These are phyloP conservation scores for Trichoderma lentiforme DNA, from an alignment of 2,329 filamentous ascomycete genomes.

Conservation along the genomic window DNA sequence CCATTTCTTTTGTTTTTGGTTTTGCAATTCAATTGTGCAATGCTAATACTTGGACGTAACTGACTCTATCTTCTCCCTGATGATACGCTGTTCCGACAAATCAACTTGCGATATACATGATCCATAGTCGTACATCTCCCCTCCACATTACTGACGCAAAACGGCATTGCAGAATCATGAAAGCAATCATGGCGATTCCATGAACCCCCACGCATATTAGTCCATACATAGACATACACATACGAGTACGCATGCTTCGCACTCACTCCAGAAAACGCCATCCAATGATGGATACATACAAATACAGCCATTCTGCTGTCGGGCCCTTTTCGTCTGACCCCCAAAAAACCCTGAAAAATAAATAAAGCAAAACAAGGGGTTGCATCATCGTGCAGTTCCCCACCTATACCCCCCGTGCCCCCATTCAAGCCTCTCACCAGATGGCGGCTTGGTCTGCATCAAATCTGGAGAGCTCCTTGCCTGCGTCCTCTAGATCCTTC, in stretches of 20 bases:
- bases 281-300: constrained; percentile 5
- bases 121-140: neutral
- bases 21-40: neutral
- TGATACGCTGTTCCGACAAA: constrained; percentile 9
- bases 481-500: constrained; percentile 95
- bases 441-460: constrained; percentile 75
- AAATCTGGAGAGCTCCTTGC: constrained; percentile 85
- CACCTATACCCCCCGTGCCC: neutral
- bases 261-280: constrained; percentile 1
- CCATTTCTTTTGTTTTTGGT: neutral
- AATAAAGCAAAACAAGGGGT: neutral
- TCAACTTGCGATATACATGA: constrained; percentile 18
- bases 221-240: neutral
- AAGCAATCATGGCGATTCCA: neutral
- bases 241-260: neutral
- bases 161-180: neutral
- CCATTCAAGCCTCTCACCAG: constrained; percentile 38
- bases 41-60: constrained; percentile 6
- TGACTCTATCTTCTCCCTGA: neutral
- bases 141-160: neutral
- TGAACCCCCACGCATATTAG: neutral
- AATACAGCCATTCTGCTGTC: neutral
- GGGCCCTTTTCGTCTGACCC: neutral
- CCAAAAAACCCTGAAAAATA: neutral
- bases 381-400: neutral